phyloP scores from a whole-genome alignment of 2,329 filamentous ascomycete species.

The Diaporthe capsici region DNA sequence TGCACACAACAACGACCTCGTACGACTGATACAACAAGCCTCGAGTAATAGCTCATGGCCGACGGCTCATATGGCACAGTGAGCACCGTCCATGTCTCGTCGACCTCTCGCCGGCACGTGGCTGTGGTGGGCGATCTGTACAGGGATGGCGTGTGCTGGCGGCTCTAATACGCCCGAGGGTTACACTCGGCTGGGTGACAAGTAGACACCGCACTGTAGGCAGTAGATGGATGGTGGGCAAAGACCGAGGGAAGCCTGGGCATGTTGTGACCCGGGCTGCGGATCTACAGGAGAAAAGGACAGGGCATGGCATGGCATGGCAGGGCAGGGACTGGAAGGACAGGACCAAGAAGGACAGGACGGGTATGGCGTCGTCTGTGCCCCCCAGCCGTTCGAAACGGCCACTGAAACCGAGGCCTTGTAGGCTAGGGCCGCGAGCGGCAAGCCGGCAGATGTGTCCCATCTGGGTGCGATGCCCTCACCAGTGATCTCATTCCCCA shows the following conservation, averaged over 20 bases:
- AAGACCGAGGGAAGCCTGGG: constrained; percentile 22
- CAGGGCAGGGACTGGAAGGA: neutral
- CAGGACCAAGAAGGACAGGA: neutral
- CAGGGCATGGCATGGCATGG: neutral
- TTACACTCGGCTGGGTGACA: constrained; percentile 34
- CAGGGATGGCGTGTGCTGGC: constrained; percentile 35
- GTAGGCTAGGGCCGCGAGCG: constrained; percentile 16
- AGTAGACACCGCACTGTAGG: constrained; percentile 2
- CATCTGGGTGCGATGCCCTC: constrained; percentile 11
- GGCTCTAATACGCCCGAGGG: constrained; percentile 19
- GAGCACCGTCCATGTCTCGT: constrained; percentile 14
- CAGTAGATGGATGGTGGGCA: constrained; percentile 6
- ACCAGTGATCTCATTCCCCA: constrained; percentile 6
- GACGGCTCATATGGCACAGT: neutral
- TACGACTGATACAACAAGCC: constrained; percentile 10
- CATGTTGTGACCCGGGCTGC: constrained; percentile 28
- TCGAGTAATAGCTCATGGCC: neutral
- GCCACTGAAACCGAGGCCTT: constrained; percentile 38
- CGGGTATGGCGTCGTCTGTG: constrained; percentile 35
- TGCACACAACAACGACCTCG: neutral
- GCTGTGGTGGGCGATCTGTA: constrained; percentile 37
- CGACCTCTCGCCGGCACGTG: constrained; percentile 33
- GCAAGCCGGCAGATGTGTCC: constrained; percentile 21
- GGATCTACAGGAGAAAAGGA: constrained; percentile 31
- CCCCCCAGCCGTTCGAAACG: constrained; percentile 38